These are phyloP conservation scores for Cyclanthera cordifolia DNA, from an alignment of 306 rosid species.

Conservation along the genomic window DNA sequence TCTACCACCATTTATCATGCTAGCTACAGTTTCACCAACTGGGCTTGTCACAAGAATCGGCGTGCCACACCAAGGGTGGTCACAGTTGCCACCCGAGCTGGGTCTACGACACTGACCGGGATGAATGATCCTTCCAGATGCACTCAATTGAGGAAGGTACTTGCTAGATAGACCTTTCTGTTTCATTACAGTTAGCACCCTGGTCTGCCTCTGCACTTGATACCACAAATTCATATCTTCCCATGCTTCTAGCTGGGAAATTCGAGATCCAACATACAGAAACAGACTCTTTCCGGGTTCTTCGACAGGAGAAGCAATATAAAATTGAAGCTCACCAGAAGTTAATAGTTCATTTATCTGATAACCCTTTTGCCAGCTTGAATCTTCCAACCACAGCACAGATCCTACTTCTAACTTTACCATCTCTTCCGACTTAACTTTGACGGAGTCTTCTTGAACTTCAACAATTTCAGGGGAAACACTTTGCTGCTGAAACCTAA, in stretches of 20 bases:
- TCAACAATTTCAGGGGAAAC: conserved; percentile 90
- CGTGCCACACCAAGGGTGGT: conserved; percentile 98
- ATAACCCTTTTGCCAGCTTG: conserved; percentile 70
- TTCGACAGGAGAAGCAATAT: conserved; percentile 65
- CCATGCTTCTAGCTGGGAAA: conserved; percentile 94
- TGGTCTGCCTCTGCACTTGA: conserved; percentile 97
- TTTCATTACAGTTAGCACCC: conserved; percentile 76
- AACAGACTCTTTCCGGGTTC: conserved; percentile 63
- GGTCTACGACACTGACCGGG: conserved; percentile 84
- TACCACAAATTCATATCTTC: conserved; percentile 96
- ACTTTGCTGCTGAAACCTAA: conserved; percentile 51
- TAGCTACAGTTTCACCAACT: conserved; percentile 75
- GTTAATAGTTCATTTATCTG: conserved; percentile 54
- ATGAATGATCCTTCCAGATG: conserved; percentile 90
- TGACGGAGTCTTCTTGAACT: conserved; percentile 63
- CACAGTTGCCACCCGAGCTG: conserved; percentile 78
- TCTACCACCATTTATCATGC: conserved; percentile 50
- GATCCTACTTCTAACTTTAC: conserved; percentile 79
- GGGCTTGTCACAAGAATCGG: conserved; percentile 87
- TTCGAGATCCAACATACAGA: conserved; percentile 79
- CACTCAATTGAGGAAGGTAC: conserved; percentile 69
- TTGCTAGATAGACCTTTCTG: conserved; percentile 76
- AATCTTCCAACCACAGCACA: conserved; percentile 79
- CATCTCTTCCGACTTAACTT: conserved; percentile 50
- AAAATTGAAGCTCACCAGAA: conserved; percentile 45